phyloP scores from a whole-genome alignment of 2,329 filamentous ascomycete genomes.

The Colletotrichum orbiculare region DNA sequence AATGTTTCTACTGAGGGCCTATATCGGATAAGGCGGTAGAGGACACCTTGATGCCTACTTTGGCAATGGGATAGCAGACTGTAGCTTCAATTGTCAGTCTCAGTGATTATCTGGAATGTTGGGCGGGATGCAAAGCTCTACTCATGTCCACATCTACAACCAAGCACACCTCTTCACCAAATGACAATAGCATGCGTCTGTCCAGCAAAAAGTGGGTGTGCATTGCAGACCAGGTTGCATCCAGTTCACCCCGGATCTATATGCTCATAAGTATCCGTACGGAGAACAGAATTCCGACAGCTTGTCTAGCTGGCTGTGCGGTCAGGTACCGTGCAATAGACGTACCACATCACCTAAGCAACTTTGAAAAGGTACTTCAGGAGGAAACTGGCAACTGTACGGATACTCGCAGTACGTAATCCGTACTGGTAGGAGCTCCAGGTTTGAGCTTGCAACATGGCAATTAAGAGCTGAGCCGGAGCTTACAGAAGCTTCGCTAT shows the following conservation, averaged over 20 bases:
- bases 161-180: background rate
- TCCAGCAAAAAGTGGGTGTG: slow-evolving; percentile 2
- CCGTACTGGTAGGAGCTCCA: too few species aligned
- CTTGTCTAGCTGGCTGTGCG: slow-evolving; percentile 2
- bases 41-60: slow-evolving; percentile 1
- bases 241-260: slow-evolving; percentile 25
- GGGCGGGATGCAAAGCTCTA: too few species aligned
- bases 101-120: too few species aligned
- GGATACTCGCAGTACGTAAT: too few species aligned
- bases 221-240: slow-evolving; percentile 17
- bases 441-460: slow-evolving; percentile 3
- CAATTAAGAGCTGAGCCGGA: slow-evolving; percentile 13
- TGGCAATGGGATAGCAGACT: slow-evolving; percentile 1
- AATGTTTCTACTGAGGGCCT: slow-evolving; percentile 11
- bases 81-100: background rate
- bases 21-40: slow-evolving; percentile 26
- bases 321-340: background rate
- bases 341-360: slow-evolving; percentile 1
- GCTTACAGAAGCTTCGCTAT: slow-evolving; percentile 31
- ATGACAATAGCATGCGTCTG: background rate
- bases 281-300: slow-evolving; percentile 3
- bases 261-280: too few species aligned
- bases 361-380: too few species aligned
- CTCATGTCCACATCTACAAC: too few species aligned
- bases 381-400: too few species aligned